These are phyloP conservation scores for Leccinum subrobustum DNA, from an alignment of 1,284 basidiomycete genomes.

Conservation along the genomic window DNA sequence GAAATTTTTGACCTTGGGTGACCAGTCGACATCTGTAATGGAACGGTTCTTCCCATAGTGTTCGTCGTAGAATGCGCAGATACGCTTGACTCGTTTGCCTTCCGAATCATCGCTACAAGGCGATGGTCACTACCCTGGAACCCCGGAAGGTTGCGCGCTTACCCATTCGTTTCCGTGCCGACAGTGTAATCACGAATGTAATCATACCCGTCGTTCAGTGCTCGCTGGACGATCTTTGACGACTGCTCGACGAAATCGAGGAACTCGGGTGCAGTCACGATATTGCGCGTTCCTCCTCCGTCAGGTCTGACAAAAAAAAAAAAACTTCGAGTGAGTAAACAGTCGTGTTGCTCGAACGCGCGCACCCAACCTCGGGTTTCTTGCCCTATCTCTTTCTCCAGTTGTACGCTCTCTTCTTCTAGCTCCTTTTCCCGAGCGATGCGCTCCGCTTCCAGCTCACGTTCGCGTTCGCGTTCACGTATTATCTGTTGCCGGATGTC, in stretches of 20 bases:
- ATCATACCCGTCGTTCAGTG: slow-evolving; percentile 95
- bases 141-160: slow-evolving; percentile 31
- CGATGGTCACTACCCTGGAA: slow-evolving; percentile 3
- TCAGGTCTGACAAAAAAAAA: slow-evolving; percentile 71
- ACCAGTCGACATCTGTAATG: slow-evolving; percentile 97
- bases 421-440: slow-evolving; percentile 67
- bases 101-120: slow-evolving; percentile 78
- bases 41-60: slow-evolving; percentile 87
- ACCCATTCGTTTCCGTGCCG: slow-evolving; percentile 74
- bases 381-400: slow-evolving; percentile 80
- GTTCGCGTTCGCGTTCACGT: slow-evolving; percentile 44
- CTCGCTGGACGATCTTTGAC: slow-evolving; percentile 94
- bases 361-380: slow-evolving; percentile 66
- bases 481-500: slow-evolving; percentile 72
- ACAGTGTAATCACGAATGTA: slow-evolving; percentile 95
- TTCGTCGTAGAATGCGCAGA: slow-evolving; percentile 90
- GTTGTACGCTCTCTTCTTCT: slow-evolving; percentile 74
- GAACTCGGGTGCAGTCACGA: slow-evolving; percentile 86
- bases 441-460: too few relatives aligned
- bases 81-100: slow-evolving; percentile 81
- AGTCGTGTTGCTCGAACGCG: background rate
- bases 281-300: slow-evolving; percentile 79
- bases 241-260: slow-evolving; percentile 91
- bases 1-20: slow-evolving; percentile 70
- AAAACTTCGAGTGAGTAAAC: slow-evolving; percentile 6